Evolutionary conservation across 768 basidiomycete genomes (phyloP).

Genomic region (Lyophyllum shimeji): DNA sequence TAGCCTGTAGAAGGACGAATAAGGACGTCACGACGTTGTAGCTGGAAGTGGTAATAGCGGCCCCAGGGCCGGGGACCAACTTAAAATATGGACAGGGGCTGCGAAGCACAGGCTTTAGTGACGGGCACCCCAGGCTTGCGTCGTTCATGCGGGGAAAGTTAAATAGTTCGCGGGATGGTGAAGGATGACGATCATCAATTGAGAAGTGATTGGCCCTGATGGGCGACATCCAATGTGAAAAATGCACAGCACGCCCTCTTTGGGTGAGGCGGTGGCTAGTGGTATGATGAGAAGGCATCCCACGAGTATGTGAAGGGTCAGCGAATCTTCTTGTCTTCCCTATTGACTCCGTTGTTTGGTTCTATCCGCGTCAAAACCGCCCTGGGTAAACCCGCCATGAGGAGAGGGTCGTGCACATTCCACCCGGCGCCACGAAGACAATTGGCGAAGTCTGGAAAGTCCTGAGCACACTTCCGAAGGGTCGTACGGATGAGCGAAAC

Average conservation of each 20-base stretch:
- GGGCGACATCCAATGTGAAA: neutral
- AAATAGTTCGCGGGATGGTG: neutral
- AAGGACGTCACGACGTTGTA: constrained; percentile 12
- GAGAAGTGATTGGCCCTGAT: constrained; percentile 6
- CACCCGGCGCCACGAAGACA: constrained; percentile 33
- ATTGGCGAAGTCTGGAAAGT: constrained; percentile 25
- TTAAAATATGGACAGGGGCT: constrained; percentile 3
- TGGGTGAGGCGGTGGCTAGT: neutral
- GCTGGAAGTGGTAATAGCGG: neutral
- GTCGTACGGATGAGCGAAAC: constrained; percentile 20
- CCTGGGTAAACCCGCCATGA: constrained; percentile 31
- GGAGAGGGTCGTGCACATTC: constrained; percentile 33
- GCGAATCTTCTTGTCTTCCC: constrained; percentile 21
- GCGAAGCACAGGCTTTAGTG: neutral
- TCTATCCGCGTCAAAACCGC: constrained; percentile 24
- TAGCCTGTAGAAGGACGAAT: too few relatives aligned
- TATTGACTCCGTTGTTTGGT: neutral
- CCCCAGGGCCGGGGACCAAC: neutral
- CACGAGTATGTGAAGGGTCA: constrained; percentile 6
- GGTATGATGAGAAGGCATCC: neutral
- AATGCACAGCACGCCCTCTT: constrained; percentile 4
- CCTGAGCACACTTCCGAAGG: constrained; percentile 13
- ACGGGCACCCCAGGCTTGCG: constrained; percentile 2
- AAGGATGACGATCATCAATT: neutral
- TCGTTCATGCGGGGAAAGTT: constrained; percentile 7